phyloP scores from a whole-genome alignment of 169 alveolate species.

The Eimeria praecox region DNA sequence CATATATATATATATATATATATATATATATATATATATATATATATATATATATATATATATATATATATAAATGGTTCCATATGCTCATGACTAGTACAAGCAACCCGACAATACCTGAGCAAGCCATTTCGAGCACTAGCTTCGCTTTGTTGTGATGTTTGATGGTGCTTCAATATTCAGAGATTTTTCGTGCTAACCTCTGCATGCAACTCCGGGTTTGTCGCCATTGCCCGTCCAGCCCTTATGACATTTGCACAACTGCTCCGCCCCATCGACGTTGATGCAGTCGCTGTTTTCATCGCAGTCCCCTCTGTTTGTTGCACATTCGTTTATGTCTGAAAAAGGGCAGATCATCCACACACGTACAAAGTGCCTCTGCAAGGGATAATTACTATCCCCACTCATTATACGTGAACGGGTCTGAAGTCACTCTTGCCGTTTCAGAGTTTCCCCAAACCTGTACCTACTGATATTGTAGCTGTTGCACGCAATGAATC shows the following conservation, averaged over 20 bases:
- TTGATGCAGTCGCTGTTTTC: constrained; percentile 78
- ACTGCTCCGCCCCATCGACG: constrained; percentile 40
- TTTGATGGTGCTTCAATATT: neutral
- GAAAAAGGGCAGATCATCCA: neutral
- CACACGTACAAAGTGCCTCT: neutral
- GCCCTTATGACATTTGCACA: constrained; percentile 75
- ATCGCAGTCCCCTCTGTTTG: constrained; percentile 72
- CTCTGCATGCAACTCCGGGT: constrained; percentile 77
- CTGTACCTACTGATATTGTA: neutral
- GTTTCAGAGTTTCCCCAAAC: neutral
- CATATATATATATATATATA: neutral
- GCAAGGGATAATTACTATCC: neutral
- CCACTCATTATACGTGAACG: neutral
- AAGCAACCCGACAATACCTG: neutral
- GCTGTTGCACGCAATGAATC: constrained; percentile 4
- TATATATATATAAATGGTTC: neutral
- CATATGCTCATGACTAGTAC: neutral
- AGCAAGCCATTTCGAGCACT: neutral
- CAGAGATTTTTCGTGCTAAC: neutral
- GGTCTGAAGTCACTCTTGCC: neutral
- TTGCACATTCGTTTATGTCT: constrained; percentile 80
- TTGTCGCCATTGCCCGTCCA: constrained; percentile 80
- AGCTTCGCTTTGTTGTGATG: neutral
- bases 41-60: neutral
- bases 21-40: neutral